Percentiles rank a stretch among this genome's conserved stretches.
These are phyloP conservation scores for Jaltomata sinuosa DNA, from an alignment of 257 asterid genomes.

Conservation along the genomic window DNA sequence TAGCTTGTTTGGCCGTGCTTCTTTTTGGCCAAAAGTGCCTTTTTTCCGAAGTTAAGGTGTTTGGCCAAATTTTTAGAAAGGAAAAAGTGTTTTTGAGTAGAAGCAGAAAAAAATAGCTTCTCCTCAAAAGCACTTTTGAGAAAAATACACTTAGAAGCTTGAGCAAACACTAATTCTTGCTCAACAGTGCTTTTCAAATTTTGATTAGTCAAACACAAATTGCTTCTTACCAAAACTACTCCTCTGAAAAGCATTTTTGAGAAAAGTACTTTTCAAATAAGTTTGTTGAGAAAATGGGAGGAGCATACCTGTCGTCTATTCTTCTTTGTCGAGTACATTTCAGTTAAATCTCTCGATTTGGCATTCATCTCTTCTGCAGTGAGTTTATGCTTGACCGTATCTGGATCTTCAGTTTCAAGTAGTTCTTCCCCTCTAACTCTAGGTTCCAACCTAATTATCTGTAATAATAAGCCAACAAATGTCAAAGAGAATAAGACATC, in stretches of 20 bases:
- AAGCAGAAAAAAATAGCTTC: too few species aligned
- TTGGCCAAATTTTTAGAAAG: too few species aligned
- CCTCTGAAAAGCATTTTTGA: too few species aligned
- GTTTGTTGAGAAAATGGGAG: neutral
- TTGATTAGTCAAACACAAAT: too few species aligned
- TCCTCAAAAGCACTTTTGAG: too few species aligned
- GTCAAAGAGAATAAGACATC: neutral
- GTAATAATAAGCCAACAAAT: neutral
- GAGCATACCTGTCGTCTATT: conserved; percentile 31
- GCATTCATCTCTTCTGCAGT: conserved; percentile 27
- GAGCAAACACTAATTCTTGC: too few species aligned
- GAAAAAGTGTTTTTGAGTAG: too few species aligned
- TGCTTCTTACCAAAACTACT: too few species aligned
- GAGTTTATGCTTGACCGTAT: conserved; percentile 20
- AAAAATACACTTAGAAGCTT: too few species aligned
- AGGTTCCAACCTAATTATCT: conserved; percentile 74
- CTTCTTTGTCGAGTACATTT: conserved; percentile 34
- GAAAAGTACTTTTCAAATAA: neutral
- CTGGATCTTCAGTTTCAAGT: conserved; percentile 22
- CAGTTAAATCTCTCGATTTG: conserved; percentile 6
- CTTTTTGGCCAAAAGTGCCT: too few species aligned
- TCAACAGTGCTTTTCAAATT: neutral
- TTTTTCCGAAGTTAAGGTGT: too few species aligned
- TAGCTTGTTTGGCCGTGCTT: neutral
- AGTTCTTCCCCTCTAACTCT: conserved; percentile 25